Conservation (phyloP, 495 filamentous ascomycete genomes). For the Parathielavia appendiculata region DNA sequence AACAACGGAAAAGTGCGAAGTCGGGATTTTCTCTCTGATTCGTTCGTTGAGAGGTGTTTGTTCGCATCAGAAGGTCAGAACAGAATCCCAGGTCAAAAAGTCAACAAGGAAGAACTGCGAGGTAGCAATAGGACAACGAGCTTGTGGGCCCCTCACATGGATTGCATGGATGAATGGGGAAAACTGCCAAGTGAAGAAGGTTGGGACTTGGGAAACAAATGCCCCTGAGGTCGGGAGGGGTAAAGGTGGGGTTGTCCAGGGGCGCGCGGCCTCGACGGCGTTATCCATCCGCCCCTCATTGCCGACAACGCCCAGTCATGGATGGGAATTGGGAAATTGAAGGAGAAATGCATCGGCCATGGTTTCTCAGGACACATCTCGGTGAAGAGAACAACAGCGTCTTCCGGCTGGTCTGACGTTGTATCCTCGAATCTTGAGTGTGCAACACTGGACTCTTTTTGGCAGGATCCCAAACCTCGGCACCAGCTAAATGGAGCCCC, state of each 20-base stretch:
- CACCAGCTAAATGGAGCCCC: neutral
- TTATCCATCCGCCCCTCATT: no score
- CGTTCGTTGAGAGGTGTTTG: no score
- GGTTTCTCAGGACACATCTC: neutral
- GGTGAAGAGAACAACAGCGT: neutral
- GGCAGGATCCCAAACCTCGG: neutral
- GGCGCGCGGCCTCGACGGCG: neutral
- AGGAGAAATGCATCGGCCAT: conserved; percentile 12
- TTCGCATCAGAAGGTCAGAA: no score
- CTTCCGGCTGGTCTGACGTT: neutral
- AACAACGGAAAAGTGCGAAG: neutral
- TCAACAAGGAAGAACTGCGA: neutral
- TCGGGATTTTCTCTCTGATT: neutral
- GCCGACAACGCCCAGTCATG: neutral
- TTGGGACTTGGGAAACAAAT: neutral
- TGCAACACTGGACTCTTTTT: no score
- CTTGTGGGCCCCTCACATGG: conserved; percentile 8
- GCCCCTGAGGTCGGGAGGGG: no score
- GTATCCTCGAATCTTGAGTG: neutral
- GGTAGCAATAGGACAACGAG: neutral
- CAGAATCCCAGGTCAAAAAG: neutral
- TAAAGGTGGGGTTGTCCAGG: neutral
- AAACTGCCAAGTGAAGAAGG: conserved; percentile 10
- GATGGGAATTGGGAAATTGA: conserved; percentile 19
- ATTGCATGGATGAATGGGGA: conserved; percentile 8